A percentile compares a stretch with the other conserved stretches of the same genome.
These are phyloP conservation scores for Carex scoparia DNA, from an alignment of 176 grass and related monocot genomes.

Conservation along the genomic window DNA sequence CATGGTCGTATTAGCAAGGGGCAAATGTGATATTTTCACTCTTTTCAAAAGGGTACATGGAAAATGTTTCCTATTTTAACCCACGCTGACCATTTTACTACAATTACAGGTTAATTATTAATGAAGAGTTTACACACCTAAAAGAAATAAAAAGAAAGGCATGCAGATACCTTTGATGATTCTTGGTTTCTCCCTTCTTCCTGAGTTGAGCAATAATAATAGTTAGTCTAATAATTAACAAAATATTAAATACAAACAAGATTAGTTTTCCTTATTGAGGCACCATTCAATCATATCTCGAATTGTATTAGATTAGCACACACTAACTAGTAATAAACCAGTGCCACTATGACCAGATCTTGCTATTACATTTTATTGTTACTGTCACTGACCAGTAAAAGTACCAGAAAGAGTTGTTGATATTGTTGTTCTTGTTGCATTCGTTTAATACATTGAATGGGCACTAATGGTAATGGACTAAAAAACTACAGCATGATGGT, in stretches of 20 bases:
- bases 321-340: not conserved
- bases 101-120: not conserved
- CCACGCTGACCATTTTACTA: not conserved
- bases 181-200: not conserved
- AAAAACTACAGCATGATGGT: not conserved
- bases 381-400: not conserved
- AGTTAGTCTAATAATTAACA: not conserved
- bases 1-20: not conserved
- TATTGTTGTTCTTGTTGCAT: not conserved
- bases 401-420: not conserved
- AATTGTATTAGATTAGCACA: not conserved
- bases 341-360: not conserved
- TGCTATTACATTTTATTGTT: not conserved
- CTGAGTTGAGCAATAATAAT: not conserved
- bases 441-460: not conserved
- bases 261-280: not conserved
- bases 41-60: not conserved
- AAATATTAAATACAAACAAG: not conserved
- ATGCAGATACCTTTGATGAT: not conserved
- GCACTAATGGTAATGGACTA: not conserved
- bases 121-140: not conserved
- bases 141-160: not conserved
- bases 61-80: not conserved
- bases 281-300: not conserved
- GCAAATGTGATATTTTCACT: not conserved